Evolutionary conservation across 192 early-diverging fungal species (phyloP), one percentile per base, ranked within the genome.

Genomic region (Coemansia sp.): DNA sequence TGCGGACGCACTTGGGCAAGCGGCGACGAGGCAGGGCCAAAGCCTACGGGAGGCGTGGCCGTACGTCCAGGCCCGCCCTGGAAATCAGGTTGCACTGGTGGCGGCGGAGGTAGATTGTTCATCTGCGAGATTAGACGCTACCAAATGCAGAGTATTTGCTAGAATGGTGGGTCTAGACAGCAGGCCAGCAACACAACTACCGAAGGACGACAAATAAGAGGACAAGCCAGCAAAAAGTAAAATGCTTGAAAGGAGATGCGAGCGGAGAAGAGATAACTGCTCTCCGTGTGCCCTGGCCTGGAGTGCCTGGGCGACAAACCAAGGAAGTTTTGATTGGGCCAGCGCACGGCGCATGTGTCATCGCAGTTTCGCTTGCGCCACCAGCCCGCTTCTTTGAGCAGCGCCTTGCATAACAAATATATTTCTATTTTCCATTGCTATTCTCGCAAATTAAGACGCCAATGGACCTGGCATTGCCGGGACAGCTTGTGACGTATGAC

Each of bases 1-100:
- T 75, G 69, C 20, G 79, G 68, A 8, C 74, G 73, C 25, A 82
- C 70, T 29, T 82, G 79, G 31, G 79, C 49, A 10, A 82, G 60
- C 10, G 79, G 79, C 59, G 79, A 76, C 24, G 79, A 82, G n/a
- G 73, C 79, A 31, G 73, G 67, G 0, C 79, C 79, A 68, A 82
- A 82, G 9, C 79, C 79, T 45, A 76, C 79, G 0, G 77, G 71
- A 3, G 79, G 73, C 32, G 78, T 82, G 12, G 65, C 60, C 4
- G 60, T 68, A 24, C 79, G 67, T 25, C 59, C 59, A 12, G 49
- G 51, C 20, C 54, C 65, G 24, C 24, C 70, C 67, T 63, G 73
- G 38, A 38, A 47, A 32, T 46, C 59, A 17, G 58, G 51, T 17
- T 60, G 64, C 47, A 64, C 57, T 10, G 77, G 78, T 0, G 77